These are phyloP conservation scores for Ganoderma sp. DNA, from an alignment of 1,284 basidiomycete genomes.

Conservation along the genomic window DNA sequence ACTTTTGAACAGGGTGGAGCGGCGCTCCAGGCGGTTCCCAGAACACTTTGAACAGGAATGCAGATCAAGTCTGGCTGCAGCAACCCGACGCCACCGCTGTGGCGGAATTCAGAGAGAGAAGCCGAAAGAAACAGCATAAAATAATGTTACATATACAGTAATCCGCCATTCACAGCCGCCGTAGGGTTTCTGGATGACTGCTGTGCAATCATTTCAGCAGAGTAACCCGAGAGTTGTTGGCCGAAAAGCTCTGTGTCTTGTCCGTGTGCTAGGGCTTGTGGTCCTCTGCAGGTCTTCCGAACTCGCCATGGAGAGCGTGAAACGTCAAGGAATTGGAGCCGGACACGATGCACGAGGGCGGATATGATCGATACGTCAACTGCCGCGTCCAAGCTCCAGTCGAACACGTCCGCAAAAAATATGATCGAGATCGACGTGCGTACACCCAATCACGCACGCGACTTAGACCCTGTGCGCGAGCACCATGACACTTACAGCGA, in stretches of 20 bases:
- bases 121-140: neutral
- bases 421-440: neutral
- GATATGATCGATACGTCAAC: neutral
- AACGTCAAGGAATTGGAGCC: neutral
- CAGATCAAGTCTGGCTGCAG: constrained; percentile 7
- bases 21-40: neutral
- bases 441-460: neutral
- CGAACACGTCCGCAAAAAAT: neutral
- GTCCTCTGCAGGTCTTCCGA: neutral
- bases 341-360: neutral
- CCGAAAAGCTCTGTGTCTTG: neutral
- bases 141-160: neutral
- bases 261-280: neutral
- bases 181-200: neutral
- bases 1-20: constrained; percentile 4
- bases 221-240: neutral
- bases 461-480: neutral
- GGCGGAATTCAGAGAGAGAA: neutral
- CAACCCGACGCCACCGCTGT: constrained; percentile 4
- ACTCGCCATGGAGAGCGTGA: too few relatives aligned
- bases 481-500: neutral
- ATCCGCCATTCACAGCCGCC: neutral
- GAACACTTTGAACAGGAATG: neutral
- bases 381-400: neutral
- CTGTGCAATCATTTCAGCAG: neutral